Conservation (phyloP, 768 basidiomycete genomes). For the Xerocomus spinulosus region DNA sequence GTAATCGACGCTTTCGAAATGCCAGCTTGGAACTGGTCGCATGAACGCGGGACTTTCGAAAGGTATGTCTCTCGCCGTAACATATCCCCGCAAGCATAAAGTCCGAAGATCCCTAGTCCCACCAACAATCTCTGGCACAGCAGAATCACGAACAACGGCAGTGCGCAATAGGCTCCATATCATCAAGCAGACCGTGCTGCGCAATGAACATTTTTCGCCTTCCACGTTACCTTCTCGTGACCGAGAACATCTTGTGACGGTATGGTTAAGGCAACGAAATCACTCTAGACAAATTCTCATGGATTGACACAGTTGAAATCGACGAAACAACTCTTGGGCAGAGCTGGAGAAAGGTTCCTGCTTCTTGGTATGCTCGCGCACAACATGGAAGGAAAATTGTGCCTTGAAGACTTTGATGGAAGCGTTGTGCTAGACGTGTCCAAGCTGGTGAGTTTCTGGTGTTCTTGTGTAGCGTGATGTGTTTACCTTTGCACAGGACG, state of each 20-base stretch:
- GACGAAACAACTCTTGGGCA: slow-evolving; percentile 91
- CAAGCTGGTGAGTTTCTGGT: slow-evolving; percentile 52
- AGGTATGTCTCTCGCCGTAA: slow-evolving; percentile 46
- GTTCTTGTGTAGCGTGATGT: slow-evolving; percentile 2
- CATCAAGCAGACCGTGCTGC: slow-evolving; percentile 86
- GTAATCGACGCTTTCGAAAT: slow-evolving; percentile 92
- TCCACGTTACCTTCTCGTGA: slow-evolving; percentile 90
- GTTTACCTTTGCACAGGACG: slow-evolving; percentile 46
- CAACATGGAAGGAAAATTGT: slow-evolving; percentile 85
- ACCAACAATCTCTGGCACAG: slow-evolving; percentile 73
- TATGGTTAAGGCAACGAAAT: slow-evolving; percentile 34
- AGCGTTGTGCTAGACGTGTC: slow-evolving; percentile 84
- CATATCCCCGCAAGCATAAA: slow-evolving; percentile 7
- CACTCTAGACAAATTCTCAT: slow-evolving; percentile 15
- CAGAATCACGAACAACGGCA: slow-evolving; percentile 75
- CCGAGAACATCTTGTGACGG: slow-evolving; percentile 83
- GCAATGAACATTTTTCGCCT: slow-evolving; percentile 97
- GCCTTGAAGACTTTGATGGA: slow-evolving; percentile 92
- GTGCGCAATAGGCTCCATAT: slow-evolving; percentile 84
- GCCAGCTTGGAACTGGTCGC: slow-evolving; percentile 91
- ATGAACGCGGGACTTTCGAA: slow-evolving; percentile 82
- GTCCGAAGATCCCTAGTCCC: slow-evolving; percentile 40
- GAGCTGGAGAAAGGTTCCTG: slow-evolving; percentile 85
- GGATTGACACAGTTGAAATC: slow-evolving; percentile 67
- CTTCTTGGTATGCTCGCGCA: slow-evolving; percentile 90